Base-by-base conservation (phyloP, 495 filamentous ascomycete species). In the Hypoxylon lienhwacheense region DNA sequence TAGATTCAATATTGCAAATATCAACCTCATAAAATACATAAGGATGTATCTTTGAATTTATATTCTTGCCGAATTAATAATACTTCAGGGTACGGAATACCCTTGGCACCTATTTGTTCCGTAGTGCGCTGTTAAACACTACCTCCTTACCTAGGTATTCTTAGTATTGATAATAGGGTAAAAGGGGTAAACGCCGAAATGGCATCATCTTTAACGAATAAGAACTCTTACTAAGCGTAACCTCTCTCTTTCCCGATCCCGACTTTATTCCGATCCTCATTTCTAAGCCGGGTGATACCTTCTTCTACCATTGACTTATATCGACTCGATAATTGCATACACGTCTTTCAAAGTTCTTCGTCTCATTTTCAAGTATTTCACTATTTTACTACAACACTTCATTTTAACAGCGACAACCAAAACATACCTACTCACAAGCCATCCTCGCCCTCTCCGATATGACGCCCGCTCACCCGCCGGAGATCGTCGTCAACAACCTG, bases 401-500 rank as follows among this genome's bases (percentile, higher is more conserved):
- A 28, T 8, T 31, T 31, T 31, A 2, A 7, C 7, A 31, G 28
- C 7, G 12, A 3, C 7, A n/a, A n/a, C n/a, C n/a, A n/a, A n/a
- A n/a, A n/a, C n/a, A n/a, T n/a, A n/a, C n/a, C n/a, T n/a, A n/a
- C n/a, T n/a, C n/a, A n/a, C n/a, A n/a, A n/a, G n/a, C 14, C 4
- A 16, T 35, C 12, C 34, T 36, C 16, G 8, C 19, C 16, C 20
- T 7, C 10, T 14, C 11, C 21, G 15, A 15, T 12, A 51, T 52
- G 46, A 28, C 52, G 24, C 41, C 17, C 35, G 7, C 16, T 20
- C 22, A 35, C 17, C 64, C 70, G 2, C 73, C 75, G 2, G 62
- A 71, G 2, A 63, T 98, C 70, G 61, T 77, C 45, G 86, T 92
- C 55, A 78, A 75, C 15, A 69, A 83, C 73, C 84, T 99, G 39